A percentile compares a stretch with the other conserved stretches of the same genome.
Evolutionary conservation across 2,329 filamentous ascomycete genomes (phyloP).

Genomic region (Aspergillus latus): DNA sequence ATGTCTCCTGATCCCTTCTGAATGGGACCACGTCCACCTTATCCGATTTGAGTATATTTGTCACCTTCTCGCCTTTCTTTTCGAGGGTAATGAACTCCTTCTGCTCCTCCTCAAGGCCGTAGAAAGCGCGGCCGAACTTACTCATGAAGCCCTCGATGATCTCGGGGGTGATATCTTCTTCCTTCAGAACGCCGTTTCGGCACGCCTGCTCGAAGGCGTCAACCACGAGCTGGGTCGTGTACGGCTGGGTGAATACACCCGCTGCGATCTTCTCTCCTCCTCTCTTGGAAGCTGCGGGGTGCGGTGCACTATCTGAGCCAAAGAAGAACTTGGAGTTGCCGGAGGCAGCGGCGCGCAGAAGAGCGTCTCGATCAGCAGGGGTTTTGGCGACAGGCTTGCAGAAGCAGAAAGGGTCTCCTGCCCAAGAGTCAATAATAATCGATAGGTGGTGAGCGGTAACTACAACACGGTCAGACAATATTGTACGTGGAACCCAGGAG

Average conservation of each 20-base stretch:
- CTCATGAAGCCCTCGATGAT: constrained; percentile 60
- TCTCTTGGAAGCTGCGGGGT: constrained; percentile 57
- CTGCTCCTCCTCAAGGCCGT: constrained; percentile 52
- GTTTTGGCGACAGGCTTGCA: constrained; percentile 75
- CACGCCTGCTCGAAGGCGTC: constrained; percentile 59
- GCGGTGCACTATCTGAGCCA: constrained; percentile 70
- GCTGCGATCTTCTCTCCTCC: constrained; percentile 54
- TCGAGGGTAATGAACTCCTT: constrained; percentile 56
- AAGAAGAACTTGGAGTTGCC: constrained; percentile 66
- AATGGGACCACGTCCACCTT: constrained; percentile 67
- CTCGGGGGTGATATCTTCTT: constrained; percentile 56
- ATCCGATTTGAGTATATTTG: constrained; percentile 54
- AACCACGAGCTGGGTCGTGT: constrained; percentile 58
- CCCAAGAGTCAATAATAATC: constrained; percentile 75
- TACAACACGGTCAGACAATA: constrained; percentile 4
- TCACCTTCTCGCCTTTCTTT: constrained; percentile 56
- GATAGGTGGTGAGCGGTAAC: constrained; percentile 83
- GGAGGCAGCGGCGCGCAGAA: constrained; percentile 61
- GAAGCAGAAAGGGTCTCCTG: constrained; percentile 72
- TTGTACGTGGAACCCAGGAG: constrained; percentile 27
- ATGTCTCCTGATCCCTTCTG: constrained; percentile 58
- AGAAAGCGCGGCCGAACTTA: constrained; percentile 58
- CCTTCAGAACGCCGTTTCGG: constrained; percentile 52
- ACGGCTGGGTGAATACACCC: constrained; percentile 63
- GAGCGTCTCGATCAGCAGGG: constrained; percentile 68